Percentiles rank a stretch among this genome's conserved stretches.
phyloP scores from a whole-genome alignment of 352 stramenopile species.

The Phytophthora lateralis region DNA sequence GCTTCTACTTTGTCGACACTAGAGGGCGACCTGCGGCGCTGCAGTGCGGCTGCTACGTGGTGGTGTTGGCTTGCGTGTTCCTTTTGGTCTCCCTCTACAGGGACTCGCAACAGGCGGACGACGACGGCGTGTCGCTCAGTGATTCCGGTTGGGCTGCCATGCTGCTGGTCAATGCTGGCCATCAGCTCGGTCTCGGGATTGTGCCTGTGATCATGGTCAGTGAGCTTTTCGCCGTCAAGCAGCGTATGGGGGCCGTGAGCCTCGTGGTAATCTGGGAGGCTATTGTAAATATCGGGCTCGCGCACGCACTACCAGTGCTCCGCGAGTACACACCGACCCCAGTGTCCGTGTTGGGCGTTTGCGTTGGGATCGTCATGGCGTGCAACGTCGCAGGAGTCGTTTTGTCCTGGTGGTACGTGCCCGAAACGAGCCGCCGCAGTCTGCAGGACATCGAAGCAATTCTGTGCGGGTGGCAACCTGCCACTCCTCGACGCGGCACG shows the following conservation, averaged over 20 bases:
- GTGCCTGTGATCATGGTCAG: constrained; percentile 63
- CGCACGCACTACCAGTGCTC: constrained; percentile 44
- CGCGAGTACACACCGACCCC: constrained; percentile 42
- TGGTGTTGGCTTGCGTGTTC: constrained; percentile 50
- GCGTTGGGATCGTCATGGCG: constrained; percentile 44
- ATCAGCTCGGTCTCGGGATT: constrained; percentile 69
- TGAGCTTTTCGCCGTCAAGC: constrained; percentile 74
- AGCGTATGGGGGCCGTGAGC: constrained; percentile 68
- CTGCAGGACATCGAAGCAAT: constrained; percentile 85
- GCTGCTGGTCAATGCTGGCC: constrained; percentile 65
- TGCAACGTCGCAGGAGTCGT: constrained; percentile 54
- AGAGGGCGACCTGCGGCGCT: constrained; percentile 56
- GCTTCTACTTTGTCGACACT: constrained; percentile 73
- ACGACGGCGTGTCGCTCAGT: constrained; percentile 37
- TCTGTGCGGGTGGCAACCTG: constrained; percentile 71
- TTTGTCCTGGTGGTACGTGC: constrained; percentile 70
- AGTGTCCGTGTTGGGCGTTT: constrained; percentile 50
- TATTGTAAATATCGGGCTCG: constrained; percentile 46
- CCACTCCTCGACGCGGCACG: constrained; percentile 56
- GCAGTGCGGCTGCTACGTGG: constrained; percentile 65
- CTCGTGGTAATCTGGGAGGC: constrained; percentile 69
- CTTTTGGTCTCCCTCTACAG: constrained; percentile 54
- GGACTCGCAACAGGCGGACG: constrained; percentile 20
- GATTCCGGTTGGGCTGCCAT: constrained; percentile 68
- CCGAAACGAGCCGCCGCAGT: constrained; percentile 76